A percentile compares a stretch with the other conserved stretches of the same genome.
These are phyloP conservation scores for Lodderomyces pseudojiufengensis DNA, from an alignment of 1,139 yeast species.

Conservation along the genomic window DNA sequence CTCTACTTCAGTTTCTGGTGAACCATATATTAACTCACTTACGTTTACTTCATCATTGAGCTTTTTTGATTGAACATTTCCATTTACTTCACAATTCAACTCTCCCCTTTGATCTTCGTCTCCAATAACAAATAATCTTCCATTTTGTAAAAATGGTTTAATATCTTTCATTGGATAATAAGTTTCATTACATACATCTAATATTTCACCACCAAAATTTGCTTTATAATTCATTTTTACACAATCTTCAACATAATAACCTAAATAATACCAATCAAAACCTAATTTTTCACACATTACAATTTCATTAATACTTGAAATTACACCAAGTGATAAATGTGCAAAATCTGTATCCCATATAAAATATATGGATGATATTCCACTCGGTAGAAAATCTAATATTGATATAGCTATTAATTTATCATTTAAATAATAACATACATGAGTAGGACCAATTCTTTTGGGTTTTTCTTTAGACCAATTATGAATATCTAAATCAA, in stretches of 20 bases:
- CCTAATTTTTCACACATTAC: constrained; percentile 43
- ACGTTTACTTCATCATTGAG: constrained; percentile 20
- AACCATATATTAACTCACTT: constrained; percentile 36
- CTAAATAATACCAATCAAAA: constrained; percentile 61
- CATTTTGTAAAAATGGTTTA: constrained; percentile 28
- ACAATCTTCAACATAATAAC: constrained; percentile 76
- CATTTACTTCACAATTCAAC: constrained; percentile 14
- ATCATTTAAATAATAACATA: constrained; percentile 65
- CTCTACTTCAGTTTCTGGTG: constrained; percentile 4
- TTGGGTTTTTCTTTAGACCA: constrained; percentile 12
- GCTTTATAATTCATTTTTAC: constrained; percentile 80
- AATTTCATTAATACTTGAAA: constrained; percentile 73
- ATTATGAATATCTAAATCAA: constrained; percentile 20
- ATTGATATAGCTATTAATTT: constrained; percentile 74
- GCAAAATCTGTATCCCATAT: constrained; percentile 85
- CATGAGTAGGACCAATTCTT: constrained; percentile 59
- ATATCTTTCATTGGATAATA: constrained; percentile 43
- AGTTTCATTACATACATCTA: constrained; percentile 49
- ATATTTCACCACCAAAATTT: constrained; percentile 69
- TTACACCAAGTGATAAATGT: constrained; percentile 68
- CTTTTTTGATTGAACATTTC: constrained; percentile 9
- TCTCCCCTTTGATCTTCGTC: constrained; percentile 13
- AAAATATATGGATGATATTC: constrained; percentile 81
- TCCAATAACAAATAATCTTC: constrained; percentile 41
- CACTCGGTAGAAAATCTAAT: constrained; percentile 70